Conservation (phyloP, 345 rosid species). For the Brassica incana region DNA sequence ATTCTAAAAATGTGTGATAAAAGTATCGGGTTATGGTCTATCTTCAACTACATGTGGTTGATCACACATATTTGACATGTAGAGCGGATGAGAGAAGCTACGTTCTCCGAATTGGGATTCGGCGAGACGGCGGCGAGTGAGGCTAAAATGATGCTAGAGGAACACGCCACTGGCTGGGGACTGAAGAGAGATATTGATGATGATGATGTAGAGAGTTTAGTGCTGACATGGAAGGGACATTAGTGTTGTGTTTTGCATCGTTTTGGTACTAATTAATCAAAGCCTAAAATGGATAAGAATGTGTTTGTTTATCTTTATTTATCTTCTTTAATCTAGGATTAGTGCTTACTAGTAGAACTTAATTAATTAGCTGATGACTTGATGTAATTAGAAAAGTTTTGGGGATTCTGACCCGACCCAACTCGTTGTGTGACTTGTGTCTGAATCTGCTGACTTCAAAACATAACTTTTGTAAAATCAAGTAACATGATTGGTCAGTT, state of each 20-base stretch:
- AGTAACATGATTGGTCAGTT: slow-evolving; percentile 35
- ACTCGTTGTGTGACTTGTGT: slow-evolving; percentile 18
- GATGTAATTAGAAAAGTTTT: neutral
- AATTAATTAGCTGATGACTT: neutral
- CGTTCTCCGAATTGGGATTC: slow-evolving; percentile 50
- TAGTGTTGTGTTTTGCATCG: slow-evolving; percentile 84
- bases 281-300: slow-evolving; percentile 9
- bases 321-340: neutral
- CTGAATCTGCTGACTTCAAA: slow-evolving; percentile 22
- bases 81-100: slow-evolving; percentile 72
- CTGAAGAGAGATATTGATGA: slow-evolving; percentile 78
- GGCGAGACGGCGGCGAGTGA: slow-evolving; percentile 59
- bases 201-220: slow-evolving; percentile 39
- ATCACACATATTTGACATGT: slow-evolving; percentile 61
- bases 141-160: slow-evolving; percentile 76
- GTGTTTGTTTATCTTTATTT: neutral
- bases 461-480: neutral
- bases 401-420: neutral
- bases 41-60: slow-evolving; percentile 74
- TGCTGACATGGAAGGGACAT: slow-evolving; percentile 94
- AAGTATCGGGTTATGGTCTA: slow-evolving; percentile 50
- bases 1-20: neutral
- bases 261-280: slow-evolving; percentile 53
- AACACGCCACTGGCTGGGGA: slow-evolving; percentile 94
- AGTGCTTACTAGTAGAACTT: neutral